A percentile compares a stretch with the other conserved stretches of the same genome.
Evolutionary conservation across 805 yeast species (phyloP).

Genomic region (Cyberlindnera euphorbiiphila): DNA sequence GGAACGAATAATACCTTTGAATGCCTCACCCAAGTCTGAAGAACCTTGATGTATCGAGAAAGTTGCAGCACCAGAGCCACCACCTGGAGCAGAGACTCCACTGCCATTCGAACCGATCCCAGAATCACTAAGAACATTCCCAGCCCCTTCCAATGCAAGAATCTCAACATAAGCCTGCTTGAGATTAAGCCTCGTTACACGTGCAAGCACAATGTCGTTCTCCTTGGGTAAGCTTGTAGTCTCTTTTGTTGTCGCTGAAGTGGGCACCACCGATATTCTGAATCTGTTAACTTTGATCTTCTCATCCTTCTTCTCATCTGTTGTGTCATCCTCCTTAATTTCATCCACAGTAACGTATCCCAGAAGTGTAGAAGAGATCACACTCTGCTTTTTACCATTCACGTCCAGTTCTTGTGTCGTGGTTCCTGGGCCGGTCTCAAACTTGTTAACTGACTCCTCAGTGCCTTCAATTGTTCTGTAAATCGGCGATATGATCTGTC

Average conservation of each 20-base stretch:
- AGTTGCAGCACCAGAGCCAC: slow-evolving; percentile 51
- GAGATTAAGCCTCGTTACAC: slow-evolving; percentile 60
- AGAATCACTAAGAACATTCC: slow-evolving; percentile 52
- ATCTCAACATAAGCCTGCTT: slow-evolving; percentile 81
- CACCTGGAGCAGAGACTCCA: slow-evolving; percentile 40
- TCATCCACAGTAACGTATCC: slow-evolving; percentile 47
- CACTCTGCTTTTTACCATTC: slow-evolving; percentile 36
- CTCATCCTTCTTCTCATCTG: slow-evolving; percentile 12
- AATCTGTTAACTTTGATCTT: slow-evolving; percentile 12
- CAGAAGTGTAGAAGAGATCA: slow-evolving; percentile 54
- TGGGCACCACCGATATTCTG: slow-evolving; percentile 29
- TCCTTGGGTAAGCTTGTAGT: slow-evolving; percentile 62
- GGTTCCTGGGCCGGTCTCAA: slow-evolving; percentile 64
- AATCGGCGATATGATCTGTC: slow-evolving; percentile 69
- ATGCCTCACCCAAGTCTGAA: slow-evolving; percentile 79
- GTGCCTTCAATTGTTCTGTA: slow-evolving; percentile 35
- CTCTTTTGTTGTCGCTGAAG: slow-evolving; percentile 13
- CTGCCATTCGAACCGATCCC: slow-evolving; percentile 62
- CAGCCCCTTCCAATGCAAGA: slow-evolving; percentile 58
- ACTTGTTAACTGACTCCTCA: slow-evolving; percentile 36
- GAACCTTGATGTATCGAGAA: slow-evolving; percentile 44
- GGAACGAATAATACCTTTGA: slow-evolving; percentile 78
- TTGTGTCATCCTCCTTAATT: slow-evolving; percentile 15
- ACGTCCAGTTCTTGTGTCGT: slow-evolving; percentile 43
- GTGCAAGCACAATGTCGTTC: slow-evolving; percentile 76